Evolutionary conservation across 1,139 yeast species (phyloP), one percentile per base, ranked within the genome.

Genomic region (Saccharomyces uvarum): DNA sequence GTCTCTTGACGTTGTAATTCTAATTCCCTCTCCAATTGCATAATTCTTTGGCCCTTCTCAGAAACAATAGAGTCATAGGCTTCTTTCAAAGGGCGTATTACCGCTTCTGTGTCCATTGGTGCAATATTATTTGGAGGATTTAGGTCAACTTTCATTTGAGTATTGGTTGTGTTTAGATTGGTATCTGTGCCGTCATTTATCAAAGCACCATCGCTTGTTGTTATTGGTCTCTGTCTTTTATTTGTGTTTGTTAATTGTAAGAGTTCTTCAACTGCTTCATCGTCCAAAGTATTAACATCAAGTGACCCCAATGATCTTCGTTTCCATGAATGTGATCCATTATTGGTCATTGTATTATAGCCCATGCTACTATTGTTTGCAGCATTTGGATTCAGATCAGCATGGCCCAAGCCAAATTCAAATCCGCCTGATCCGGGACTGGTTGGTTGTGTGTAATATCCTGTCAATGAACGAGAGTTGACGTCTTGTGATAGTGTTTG

Each of bases 1-100:
- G 67, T 66, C 52, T 69, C 72, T 53, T 65, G 67, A 50, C 69
- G 59, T 56, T 69, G 70, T 44, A 63, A 51, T 49, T 67, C 69
- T 9, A 69, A 53, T 47, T 67, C 70, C 51, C 64, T 56, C 50
- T 68, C 70, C 26, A 69, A 56, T 47, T 64, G 69, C 31, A 52
- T 51, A 29, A 69, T 67, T 46, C 69, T 54, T 48, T 59, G 61
- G 49, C 67, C 70, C 55, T 69, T 69, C 49, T 67, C 70, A 13
- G 57, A 55, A 13, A 69, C 51, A 9, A 69, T 54, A 13, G 62
- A 51, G n/a, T 63, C 68, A 55, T 66, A 69, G 14, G 63, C 57
- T 21, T 57, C 57, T 47, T 59, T 62, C 38, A 61, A 54, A 50
- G 57, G 65, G 51, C 54, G 58, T 13, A 56, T 53, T 14, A 63